These are phyloP conservation scores for Irpex rosettiformis DNA, from an alignment of 1,284 basidiomycete species.

Conservation along the genomic window DNA sequence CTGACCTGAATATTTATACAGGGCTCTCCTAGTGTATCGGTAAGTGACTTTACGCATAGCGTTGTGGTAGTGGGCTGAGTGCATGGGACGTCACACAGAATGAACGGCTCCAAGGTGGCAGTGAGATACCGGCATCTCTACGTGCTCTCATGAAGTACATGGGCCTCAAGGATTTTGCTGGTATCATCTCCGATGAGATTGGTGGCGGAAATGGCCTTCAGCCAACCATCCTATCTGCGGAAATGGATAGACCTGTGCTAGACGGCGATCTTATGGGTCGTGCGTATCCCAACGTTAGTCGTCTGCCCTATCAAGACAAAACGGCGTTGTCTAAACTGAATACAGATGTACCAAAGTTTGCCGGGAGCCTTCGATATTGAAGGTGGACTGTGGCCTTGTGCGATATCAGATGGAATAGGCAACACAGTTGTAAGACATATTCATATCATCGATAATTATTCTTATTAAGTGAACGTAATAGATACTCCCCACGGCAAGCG, in stretches of 20 bases:
- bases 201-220: constrained; percentile 59
- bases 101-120: constrained; percentile 32
- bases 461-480: constrained; percentile 5
- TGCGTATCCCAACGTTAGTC: constrained; percentile 34
- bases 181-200: constrained; percentile 47
- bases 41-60: constrained; percentile 3
- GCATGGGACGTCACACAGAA: constrained; percentile 12
- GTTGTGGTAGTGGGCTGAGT: not conserved
- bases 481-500: constrained; percentile 29
- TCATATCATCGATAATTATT: not conserved
- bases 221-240: constrained; percentile 42
- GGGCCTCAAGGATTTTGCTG: constrained; percentile 24
- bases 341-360: constrained; percentile 34
- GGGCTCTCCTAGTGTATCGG: constrained; percentile 47
- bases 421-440: constrained; percentile 32
- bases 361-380: constrained; percentile 36
- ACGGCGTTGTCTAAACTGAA: constrained; percentile 24
- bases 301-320: constrained; percentile 15
- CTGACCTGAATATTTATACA: constrained; percentile 4
- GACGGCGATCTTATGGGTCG: constrained; percentile 53
- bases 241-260: constrained; percentile 25
- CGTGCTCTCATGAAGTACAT: constrained; percentile 25
- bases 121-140: constrained; percentile 29
- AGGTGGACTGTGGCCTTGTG: constrained; percentile 39
- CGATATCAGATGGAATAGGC: constrained; percentile 42